Evolutionary conservation across 768 basidiomycete genomes (phyloP), one percentile per base, ranked within the genome.

Genomic region (Lanmaoa pseudosensibilis): DNA sequence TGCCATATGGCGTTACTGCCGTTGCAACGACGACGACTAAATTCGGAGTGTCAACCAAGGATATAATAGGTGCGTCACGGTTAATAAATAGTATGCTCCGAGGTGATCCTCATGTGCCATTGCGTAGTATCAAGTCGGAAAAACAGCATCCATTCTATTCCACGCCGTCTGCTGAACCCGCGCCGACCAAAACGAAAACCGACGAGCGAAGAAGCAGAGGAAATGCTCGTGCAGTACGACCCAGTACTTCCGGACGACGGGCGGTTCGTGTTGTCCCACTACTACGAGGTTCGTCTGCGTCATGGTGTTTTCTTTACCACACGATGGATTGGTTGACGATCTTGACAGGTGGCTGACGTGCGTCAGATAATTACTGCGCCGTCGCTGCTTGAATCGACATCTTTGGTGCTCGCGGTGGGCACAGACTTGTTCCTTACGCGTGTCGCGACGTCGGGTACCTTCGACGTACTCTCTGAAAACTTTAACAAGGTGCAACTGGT

Each of bases 401-500:
- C 94, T 0, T 74, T 98, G 7, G 83, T 98, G 27, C 85, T 98
- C 65, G 84, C 86, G 1, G 86, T 87, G 64, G 95, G 96, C 5
- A 78, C 94, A 9, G 96, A 98, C 73, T 78, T 98, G 60, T 98
- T 98, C 80, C 76, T 86, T 27, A 92, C 92, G 12, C 83, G 93
- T 16, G 80, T 92, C 5, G 82, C 90, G 38, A 93, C 95, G 2
- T 94, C 92, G 12, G 85, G 83, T 39, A 92, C 93, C 19, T 98
- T 98, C 65, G 96, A 98, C 67, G 86, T 97, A 25, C 81, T 98
- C 9, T 92, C 83, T 64, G 90, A 94, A 70, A 86, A 78, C 65
- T 98, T 98, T 73, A 98, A 98, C 77, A 97, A 98, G 77, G 79
- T 76, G 1, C 96, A 98, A 71, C 78, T 98, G 23, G 83, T 95